A percentile compares a stretch with the other conserved stretches of the same genome.
Evolutionary conservation across 2,329 filamentous ascomycete genomes (phyloP).

Genomic region (Diaporthe citri): DNA sequence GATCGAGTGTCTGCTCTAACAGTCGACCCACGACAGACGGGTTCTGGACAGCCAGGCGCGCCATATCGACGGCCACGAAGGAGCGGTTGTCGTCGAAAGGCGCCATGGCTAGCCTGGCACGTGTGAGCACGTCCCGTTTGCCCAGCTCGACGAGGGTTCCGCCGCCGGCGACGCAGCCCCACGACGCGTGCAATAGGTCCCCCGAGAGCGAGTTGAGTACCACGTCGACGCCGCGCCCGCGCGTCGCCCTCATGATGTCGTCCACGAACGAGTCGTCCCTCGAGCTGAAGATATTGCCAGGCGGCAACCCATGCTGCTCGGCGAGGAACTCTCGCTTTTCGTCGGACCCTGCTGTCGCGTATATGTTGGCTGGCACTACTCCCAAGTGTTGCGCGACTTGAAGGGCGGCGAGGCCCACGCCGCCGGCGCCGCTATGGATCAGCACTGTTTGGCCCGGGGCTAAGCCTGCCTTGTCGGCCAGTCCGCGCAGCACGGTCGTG

Average conservation of each 20-base stretch:
- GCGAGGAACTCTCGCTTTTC: conserved; percentile 48
- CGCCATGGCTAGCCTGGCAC: conserved; percentile 43
- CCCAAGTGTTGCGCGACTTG: conserved; percentile 36
- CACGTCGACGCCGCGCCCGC: too few species aligned
- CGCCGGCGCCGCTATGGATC: conserved; percentile 45
- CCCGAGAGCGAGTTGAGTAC: conserved; percentile 30
- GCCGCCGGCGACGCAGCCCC: conserved; percentile 29
- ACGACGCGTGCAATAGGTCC: conserved; percentile 43
- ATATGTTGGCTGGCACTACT: conserved; percentile 45
- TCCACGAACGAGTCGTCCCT: conserved; percentile 44
- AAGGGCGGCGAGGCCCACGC: conserved; percentile 44
- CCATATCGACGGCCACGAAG: conserved; percentile 4
- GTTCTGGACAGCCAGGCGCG: background rate
- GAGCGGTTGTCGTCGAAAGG: conserved; percentile 22
- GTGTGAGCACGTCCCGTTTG: conserved; percentile 24
- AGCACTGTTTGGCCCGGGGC: conserved; percentile 44
- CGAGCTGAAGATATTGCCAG: conserved; percentile 46
- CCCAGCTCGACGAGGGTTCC: conserved; percentile 39
- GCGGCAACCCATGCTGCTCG: conserved; percentile 46
- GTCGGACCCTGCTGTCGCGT: conserved; percentile 47
- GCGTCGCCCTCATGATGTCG: conserved; percentile 43
- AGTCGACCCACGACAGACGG: background rate
- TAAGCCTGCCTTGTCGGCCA: conserved; percentile 48
- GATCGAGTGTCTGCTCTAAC: background rate
- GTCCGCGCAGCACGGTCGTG: background rate